Percentiles rank a stretch among this genome's conserved stretches.
Evolutionary conservation across 2,329 filamentous ascomycete genomes (phyloP).

Genomic region (Fusarium odoratissimum): DNA sequence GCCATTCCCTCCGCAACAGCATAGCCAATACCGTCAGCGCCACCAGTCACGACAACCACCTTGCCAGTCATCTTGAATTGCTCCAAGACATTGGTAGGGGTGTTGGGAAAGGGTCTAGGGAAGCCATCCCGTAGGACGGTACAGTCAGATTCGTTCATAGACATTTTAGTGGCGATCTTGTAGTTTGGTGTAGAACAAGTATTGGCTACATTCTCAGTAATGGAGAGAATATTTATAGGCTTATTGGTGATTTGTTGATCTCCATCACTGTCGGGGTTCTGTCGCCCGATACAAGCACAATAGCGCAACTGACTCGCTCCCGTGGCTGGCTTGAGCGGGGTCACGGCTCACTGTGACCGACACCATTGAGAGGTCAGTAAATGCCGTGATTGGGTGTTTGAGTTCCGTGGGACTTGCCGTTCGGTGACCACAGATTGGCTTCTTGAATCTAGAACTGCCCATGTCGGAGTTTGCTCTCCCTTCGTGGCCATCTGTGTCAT

Average conservation of each 20-base stretch:
- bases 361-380: not conserved
- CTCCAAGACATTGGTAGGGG: constrained; percentile 50
- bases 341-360: not conserved
- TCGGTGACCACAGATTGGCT: not conserved
- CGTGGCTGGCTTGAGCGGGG: not conserved
- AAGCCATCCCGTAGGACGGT: not conserved
- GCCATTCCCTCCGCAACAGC: constrained; percentile 59
- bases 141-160: not conserved
- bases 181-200: not conserved
- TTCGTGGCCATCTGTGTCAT: not conserved
- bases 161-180: not conserved
- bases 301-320: not conserved
- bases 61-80: constrained; percentile 52
- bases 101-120: constrained; percentile 39
- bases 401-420: not conserved
- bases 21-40: constrained; percentile 57
- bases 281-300: not conserved
- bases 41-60: constrained; percentile 56
- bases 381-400: not conserved
- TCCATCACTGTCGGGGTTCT: not conserved
- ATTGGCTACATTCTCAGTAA: not conserved
- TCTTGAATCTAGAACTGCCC: not conserved
- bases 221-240: not conserved
- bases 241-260: not conserved
- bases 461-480: not conserved